Base-by-base conservation (phyloP, 805 yeast species). In the Wickerhamomyces queroliae region DNA sequence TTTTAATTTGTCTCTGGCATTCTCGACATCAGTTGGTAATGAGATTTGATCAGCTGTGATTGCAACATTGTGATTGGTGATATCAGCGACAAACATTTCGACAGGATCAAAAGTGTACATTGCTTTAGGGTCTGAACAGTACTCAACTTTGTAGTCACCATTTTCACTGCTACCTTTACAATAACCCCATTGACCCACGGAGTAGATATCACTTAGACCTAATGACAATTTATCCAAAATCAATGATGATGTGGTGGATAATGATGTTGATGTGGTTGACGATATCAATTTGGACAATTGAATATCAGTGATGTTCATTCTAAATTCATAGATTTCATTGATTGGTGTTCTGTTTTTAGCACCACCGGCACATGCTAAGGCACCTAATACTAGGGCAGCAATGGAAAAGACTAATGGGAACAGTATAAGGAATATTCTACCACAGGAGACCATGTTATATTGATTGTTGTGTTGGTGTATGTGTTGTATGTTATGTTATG, bases 111-210 rank as follows among this genome's bases (percentile, higher is more conserved):
- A 73, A 43, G 65, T 59, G 57, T 68, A 85, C 47, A 77, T 76
- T 3, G 76, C 65, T 41, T 65, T 58, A 17, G 90, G 76, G 9
- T 65, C 51, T 13, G 74, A 62, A 58, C 95, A 85, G 55, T 64
- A 64, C 3, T 68, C 63, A 46, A 67, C 66, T 36, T 64, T 40
- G 32, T 57, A 50, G 28, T 42, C 42, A 23, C 54, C 50, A 24
- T 36, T 34, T 24, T 20, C 21, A 10, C 28, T 37, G 13, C 37
- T 47, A 18, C 79, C 82, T 39, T 64, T 50, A 58, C 89, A 81
- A 59, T 76, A 80, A 19, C 83, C 82, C 75, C 83, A 80, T 48
- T 76, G 59, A 27, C 86, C 84, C 25, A 78, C 62, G 13, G 74
- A 67, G 47, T 74, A 75, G 22, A 72, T 63, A 32, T 69, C 70